Percentiles rank a stretch among this genome's conserved stretches.
phyloP scores from a whole-genome alignment of 768 basidiomycete species.

The Podaxis sp. region DNA sequence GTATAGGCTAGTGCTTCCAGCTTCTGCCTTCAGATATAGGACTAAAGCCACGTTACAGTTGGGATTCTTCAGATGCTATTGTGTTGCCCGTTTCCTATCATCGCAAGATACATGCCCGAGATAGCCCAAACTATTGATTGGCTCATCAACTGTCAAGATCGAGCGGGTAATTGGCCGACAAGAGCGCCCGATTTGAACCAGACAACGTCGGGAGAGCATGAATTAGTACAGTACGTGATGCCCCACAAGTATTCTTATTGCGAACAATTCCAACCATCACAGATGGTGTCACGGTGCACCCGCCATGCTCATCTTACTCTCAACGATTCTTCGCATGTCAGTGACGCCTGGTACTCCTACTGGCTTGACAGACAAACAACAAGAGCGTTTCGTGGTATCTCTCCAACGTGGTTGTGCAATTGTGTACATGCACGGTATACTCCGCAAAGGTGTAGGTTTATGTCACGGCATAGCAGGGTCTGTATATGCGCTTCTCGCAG shows the following conservation, averaged over 20 bases:
- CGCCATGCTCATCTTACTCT: slow-evolving; percentile 46
- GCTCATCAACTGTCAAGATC: slow-evolving; percentile 44
- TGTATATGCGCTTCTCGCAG: slow-evolving; percentile 51
- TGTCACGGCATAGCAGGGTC: slow-evolving; percentile 58
- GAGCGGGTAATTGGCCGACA: slow-evolving; percentile 52
- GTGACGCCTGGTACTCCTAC: slow-evolving; percentile 19
- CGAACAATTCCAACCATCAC: background rate
- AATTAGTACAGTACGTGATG: slow-evolving; percentile 46
- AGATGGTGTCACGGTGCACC: slow-evolving; percentile 65
- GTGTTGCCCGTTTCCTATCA: slow-evolving; percentile 34
- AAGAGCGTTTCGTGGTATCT: slow-evolving; percentile 28
- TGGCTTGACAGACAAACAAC: slow-evolving; percentile 22
- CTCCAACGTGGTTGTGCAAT: slow-evolving; percentile 38
- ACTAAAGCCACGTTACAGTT: slow-evolving; percentile 27
- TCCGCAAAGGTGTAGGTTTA: slow-evolving; percentile 57
- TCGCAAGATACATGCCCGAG: slow-evolving; percentile 35
- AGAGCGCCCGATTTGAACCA: slow-evolving; percentile 27
- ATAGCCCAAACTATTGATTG: slow-evolving; percentile 47
- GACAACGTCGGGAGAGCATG: slow-evolving; percentile 23
- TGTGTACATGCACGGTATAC: slow-evolving; percentile 46
- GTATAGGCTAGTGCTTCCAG: slow-evolving; percentile 41
- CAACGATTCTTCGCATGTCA: slow-evolving; percentile 36
- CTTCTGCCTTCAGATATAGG: background rate
- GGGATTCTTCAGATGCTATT: slow-evolving; percentile 54
- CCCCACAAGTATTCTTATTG: background rate